Base-by-base conservation (phyloP, 1,284 basidiomycete genomes). In the Mycena citricolor region DNA sequence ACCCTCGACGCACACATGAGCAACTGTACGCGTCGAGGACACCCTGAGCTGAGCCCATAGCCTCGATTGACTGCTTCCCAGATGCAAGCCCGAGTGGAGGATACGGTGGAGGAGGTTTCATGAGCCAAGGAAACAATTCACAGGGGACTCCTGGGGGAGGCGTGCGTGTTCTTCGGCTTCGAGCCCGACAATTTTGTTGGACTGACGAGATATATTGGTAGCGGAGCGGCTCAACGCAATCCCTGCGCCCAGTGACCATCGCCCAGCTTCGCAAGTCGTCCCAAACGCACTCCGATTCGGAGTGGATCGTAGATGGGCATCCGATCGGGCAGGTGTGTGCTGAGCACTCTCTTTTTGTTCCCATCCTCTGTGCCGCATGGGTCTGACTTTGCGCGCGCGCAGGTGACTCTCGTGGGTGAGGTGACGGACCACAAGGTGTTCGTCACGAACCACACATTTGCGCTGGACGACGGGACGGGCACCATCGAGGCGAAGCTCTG, bases 381-480 rank as follows among this genome's bases (percentile, higher is more conserved):
- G n/a, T 4, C 29, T 37, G 31, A 20, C 20, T 14, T 36, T 22
- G 21, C 21, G 22, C 16, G n/a, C n/a, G n/a, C 19, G 31, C 39
- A 87, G 85, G 67, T 86, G 5, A 81, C 81, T 1, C 61, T 95
- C 40, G 87, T 98, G n/a, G 95, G 81, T 1, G 81, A 87, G 55
- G 83, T 97, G 16, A 20, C 16, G 12, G 10, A 30, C 8, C 47
- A 49, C 12, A n/a, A 14, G 20, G 47, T 37, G 13, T 47, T 16
- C 30, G 75, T 89, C 1, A 98, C 94, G 3, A 94, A 95, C 56
- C 78, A 81, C 40, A 79, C 83, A 17, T 94, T 92, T 63, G 68
- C 72, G 51, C 68, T 99, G 8, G 90, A 95, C 52, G 95, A 99
- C 61, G 93, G 93, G 4, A 92, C 91, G 1, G 95, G 90, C 3